Percentiles rank a stretch among this genome's conserved stretches.
phyloP scores from a whole-genome alignment of 2,329 filamentous ascomycete species.

The Botrytis squamosa region DNA sequence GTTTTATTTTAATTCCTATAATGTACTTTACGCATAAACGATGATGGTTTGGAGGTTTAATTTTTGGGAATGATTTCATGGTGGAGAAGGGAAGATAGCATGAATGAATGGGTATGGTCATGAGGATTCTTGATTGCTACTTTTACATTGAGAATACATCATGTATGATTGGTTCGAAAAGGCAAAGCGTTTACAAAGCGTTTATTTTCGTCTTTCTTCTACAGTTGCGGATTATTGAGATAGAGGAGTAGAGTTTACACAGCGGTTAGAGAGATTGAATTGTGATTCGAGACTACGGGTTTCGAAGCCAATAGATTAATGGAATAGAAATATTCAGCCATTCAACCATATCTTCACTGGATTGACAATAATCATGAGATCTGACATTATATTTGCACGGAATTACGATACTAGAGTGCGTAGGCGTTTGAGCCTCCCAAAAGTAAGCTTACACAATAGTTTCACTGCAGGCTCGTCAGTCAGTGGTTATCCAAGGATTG shows the following conservation, averaged over 20 bases:
- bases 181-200: background rate
- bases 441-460: background rate
- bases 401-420: background rate
- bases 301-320: background rate
- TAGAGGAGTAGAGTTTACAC: background rate
- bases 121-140: background rate
- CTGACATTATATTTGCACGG: background rate
- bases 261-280: background rate
- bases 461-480: background rate
- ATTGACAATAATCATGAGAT: background rate
- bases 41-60: slow-evolving; percentile 18
- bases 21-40: slow-evolving; percentile 18
- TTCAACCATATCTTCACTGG: no score
- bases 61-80: background rate
- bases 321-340: background rate
- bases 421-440: background rate
- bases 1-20: slow-evolving; percentile 19
- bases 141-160: background rate
- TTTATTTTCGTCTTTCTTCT: background rate
- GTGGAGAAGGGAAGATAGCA: background rate
- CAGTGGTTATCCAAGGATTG: background rate
- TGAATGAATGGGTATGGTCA: background rate
- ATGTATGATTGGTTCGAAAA: background rate
- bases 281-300: background rate
- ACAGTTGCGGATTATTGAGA: background rate